A percentile compares a stretch with the other conserved stretches of the same genome.
Conservation (phyloP, 2,329 filamentous ascomycete species). For the Sporothrix pallida region DNA sequence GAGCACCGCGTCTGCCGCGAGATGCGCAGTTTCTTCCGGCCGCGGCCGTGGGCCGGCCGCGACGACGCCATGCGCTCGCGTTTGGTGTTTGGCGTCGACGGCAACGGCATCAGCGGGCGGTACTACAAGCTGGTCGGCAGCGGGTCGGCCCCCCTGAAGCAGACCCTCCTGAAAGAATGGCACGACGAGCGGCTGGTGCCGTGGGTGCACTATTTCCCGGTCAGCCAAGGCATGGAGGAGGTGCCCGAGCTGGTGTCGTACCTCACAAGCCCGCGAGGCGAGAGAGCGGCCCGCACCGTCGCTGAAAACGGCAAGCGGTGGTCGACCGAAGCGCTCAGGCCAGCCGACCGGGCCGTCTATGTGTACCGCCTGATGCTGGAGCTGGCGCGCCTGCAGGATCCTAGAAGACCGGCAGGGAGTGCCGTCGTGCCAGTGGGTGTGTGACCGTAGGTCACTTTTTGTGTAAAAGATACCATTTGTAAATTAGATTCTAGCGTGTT, state of each 20-base stretch:
- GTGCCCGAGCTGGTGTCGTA: conserved; percentile 58
- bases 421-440: background rate
- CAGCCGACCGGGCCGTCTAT: conserved; percentile 31
- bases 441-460: background rate
- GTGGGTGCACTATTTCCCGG: conserved; percentile 63
- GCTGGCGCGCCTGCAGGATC: conserved; percentile 34
- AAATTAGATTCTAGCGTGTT: no score
- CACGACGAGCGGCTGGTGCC: conserved; percentile 61
- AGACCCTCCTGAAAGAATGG: conserved; percentile 61
- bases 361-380: conserved; percentile 32
- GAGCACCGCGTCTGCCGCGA: conserved; percentile 39
- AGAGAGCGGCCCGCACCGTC: conserved; percentile 11
- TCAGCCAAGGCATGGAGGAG: conserved; percentile 57
- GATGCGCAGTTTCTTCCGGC: conserved; percentile 37
- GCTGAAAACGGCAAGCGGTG: conserved; percentile 29
- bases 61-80: conserved; percentile 46
- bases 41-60: conserved; percentile 39
- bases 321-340: conserved; percentile 23
- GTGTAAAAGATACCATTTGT: background rate
- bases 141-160: conserved; percentile 55
- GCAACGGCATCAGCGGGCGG: conserved; percentile 61
- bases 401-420: background rate
- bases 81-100: conserved; percentile 60
- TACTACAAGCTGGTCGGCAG: conserved; percentile 59
- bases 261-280: conserved; percentile 49